These are phyloP conservation scores for Elsinoe arachidis DNA, from an alignment of 2,329 filamentous ascomycete genomes.

Conservation along the genomic window DNA sequence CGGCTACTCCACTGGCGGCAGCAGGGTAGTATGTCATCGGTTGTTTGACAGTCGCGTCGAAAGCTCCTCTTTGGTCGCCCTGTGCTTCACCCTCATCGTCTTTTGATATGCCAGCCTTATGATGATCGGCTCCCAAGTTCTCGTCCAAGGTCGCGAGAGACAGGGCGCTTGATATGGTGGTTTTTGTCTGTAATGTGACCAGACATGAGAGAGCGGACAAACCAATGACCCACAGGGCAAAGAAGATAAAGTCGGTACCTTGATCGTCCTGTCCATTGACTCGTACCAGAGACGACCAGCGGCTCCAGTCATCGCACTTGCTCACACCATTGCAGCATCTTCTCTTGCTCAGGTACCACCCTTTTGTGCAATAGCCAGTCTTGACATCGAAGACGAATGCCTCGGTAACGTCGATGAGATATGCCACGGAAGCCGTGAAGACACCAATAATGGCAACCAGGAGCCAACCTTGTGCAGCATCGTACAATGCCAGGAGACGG, in stretches of 20 bases:
- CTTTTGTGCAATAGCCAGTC: conserved; percentile 66
- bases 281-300: conserved; percentile 54
- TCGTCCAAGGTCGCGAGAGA: conserved; percentile 85
- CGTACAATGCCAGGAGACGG: conserved; percentile 65
- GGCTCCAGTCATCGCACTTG: conserved; percentile 51
- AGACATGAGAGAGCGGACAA: conserved; percentile 66
- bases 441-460: conserved; percentile 83
- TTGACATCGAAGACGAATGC: conserved; percentile 82
- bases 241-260: conserved; percentile 72
- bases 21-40: conserved; percentile 94
- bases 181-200: conserved; percentile 83
- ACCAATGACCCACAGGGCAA: conserved; percentile 60
- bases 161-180: conserved; percentile 80
- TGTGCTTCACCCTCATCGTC: conserved; percentile 32
- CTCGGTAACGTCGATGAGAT: conserved; percentile 82
- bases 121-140: conserved; percentile 65
- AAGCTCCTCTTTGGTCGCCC: conserved; percentile 32
- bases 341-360: conserved; percentile 67
- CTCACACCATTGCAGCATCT: conserved; percentile 50
- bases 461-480: conserved; percentile 89
- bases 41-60: conserved; percentile 37
- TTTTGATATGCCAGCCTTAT: conserved; percentile 28
- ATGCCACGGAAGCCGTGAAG: conserved; percentile 75
- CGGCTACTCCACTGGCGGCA: conserved; percentile 89
- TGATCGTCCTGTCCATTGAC: conserved; percentile 38